Evolutionary conservation across 2,329 filamentous ascomycete genomes (phyloP).

Genomic region (Colletotrichum magnum): DNA sequence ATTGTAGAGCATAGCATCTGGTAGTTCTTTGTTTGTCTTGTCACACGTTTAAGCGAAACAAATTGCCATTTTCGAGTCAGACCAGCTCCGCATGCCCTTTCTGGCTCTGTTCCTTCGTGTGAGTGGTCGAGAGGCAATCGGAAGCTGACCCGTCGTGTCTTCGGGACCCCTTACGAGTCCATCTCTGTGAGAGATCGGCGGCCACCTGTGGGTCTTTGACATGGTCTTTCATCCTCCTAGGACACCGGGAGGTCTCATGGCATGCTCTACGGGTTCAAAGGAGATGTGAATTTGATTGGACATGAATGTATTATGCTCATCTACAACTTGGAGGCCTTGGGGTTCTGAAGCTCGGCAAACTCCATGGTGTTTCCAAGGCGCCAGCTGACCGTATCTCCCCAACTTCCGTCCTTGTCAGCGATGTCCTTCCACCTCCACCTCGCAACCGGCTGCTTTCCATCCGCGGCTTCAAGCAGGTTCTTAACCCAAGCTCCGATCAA

Average conservation of each 20-base stretch:
- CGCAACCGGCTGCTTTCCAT: slow-evolving; percentile 56
- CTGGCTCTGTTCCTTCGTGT: too few species aligned
- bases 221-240: too few species aligned
- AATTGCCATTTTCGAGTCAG: not conserved
- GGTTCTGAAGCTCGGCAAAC: slow-evolving; percentile 41
- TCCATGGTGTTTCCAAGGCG: slow-evolving; percentile 51
- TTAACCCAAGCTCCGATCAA: slow-evolving; percentile 70
- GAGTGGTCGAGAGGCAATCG: too few species aligned
- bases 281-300: too few species aligned
- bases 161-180: too few species aligned
- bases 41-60: not conserved
- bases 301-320: not conserved
- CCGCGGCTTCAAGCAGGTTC: slow-evolving; percentile 57
- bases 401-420: slow-evolving; percentile 41
- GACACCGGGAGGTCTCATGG: too few species aligned
- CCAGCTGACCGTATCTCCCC: slow-evolving; percentile 54
- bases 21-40: slow-evolving; percentile 41
- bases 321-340: slow-evolving; percentile 22
- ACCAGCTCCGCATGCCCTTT: not conserved
- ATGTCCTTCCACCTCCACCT: slow-evolving; percentile 68
- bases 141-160: too few species aligned
- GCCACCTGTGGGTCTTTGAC: too few species aligned
- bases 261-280: not conserved
- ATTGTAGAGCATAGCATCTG: slow-evolving; percentile 61
- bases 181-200: not conserved